Base-by-base conservation (phyloP, 2,329 filamentous ascomycete genomes). In the Coleophoma cylindrospora region DNA sequence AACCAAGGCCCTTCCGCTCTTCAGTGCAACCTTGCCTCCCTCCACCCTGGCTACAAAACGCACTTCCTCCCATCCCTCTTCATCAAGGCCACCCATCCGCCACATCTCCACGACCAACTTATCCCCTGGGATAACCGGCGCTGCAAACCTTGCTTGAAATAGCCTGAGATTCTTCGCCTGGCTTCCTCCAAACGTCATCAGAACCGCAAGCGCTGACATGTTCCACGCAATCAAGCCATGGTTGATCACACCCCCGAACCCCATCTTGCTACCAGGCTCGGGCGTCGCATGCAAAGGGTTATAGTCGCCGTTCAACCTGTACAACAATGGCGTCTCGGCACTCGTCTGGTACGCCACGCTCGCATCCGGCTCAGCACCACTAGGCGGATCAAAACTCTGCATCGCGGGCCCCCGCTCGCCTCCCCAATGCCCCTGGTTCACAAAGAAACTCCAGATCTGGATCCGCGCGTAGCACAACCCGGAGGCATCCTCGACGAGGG, bases 141-240 rank as follows among this genome's bases (percentile, higher is more conserved):
- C 86, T n/a, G 88, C 89, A 64, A 95, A 95, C 36, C 90, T 77
- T n/a, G 89, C 89, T 72, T 91, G 87, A 74, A 91, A 95, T 69
- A 91, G 87, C 70, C 82, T 87, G 58, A 95, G 74, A 63, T 91
- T 91, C 55, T 77, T 77, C 1, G 89, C 86, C 64, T 95, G 79
- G 66, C 85, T 86, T 46, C 76, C 83, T 40, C 88, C 89, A 17
- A 94, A 74, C 38, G 77, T 70, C 67, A 85, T 77, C 50, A 95
- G 73, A 54, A 95, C 73, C 33, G 79, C 81, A 62, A 91, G 87
- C 10, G 80, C 81, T 2, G 87, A 80, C 48, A 79, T 80, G 71
- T 95, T 95, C 84, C 87, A 95, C 61, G 84, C 87, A 73, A 84
- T 94, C 44, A 95, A 74, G n/a, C 90, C 90, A 70, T 95, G 90